phyloP scores from a whole-genome alignment of 495 filamentous ascomycete genomes.

The Neurospora sp. region DNA sequence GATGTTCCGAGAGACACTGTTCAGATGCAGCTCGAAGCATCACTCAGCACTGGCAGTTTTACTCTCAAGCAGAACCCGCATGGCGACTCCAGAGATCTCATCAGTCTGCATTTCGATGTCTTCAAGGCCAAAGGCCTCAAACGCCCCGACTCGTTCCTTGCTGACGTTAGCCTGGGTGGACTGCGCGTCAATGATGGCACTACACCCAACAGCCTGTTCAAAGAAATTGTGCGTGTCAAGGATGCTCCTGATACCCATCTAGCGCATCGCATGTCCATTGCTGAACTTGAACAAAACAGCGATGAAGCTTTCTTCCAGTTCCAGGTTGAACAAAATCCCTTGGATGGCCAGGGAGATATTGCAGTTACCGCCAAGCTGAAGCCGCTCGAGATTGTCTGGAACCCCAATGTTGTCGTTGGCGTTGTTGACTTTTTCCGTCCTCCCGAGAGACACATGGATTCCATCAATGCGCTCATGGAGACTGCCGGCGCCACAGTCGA shows the following conservation, averaged over 20 bases:
- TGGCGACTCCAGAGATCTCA: constrained; percentile 62
- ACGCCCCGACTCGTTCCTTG: constrained; percentile 78
- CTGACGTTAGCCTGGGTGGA: constrained; percentile 81
- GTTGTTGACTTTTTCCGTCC: constrained; percentile 91
- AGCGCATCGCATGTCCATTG: constrained; percentile 42
- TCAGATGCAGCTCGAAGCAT: constrained; percentile 84
- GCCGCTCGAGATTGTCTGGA: constrained; percentile 94
- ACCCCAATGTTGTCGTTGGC: constrained; percentile 82
- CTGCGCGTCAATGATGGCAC: constrained; percentile 93
- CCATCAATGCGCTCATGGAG: constrained; percentile 87
- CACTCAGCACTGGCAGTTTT: constrained; percentile 85
- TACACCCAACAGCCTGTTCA: constrained; percentile 77
- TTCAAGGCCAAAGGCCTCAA: constrained; percentile 83
- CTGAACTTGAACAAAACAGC: constrained; percentile 49
- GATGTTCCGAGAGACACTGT: constrained; percentile 83
- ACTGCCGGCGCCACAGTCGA: constrained; percentile 91
- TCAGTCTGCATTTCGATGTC: constrained; percentile 85
- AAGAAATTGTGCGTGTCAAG: constrained; percentile 91
- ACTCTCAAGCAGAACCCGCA: constrained; percentile 85
- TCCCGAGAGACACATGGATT: constrained; percentile 95
- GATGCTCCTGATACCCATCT: constrained; percentile 53
- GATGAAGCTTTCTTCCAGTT: constrained; percentile 81
- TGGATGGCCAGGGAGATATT: constrained; percentile 84
- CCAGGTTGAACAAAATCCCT: constrained; percentile 85
- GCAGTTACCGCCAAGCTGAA: constrained; percentile 85